A percentile compares a stretch with the other conserved stretches of the same genome.
phyloP scores from a whole-genome alignment of 2,329 filamentous ascomycete species.

The Penicillium glabrum region DNA sequence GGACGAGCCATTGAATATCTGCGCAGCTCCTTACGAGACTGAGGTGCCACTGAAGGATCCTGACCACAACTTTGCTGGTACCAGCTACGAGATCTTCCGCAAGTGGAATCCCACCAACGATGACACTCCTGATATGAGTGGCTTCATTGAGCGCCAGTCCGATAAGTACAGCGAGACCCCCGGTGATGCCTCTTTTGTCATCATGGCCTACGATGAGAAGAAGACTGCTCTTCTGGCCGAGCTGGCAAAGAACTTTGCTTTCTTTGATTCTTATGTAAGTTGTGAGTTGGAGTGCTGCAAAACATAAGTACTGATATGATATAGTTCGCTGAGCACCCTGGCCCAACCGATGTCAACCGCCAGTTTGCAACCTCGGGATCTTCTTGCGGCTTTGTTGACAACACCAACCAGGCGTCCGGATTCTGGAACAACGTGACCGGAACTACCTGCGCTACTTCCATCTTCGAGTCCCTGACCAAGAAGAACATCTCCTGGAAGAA shows the following conservation, averaged over 20 bases:
- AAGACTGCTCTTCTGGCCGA: slow-evolving; percentile 36
- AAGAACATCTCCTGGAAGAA: slow-evolving; percentile 42
- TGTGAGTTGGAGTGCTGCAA: too few species aligned
- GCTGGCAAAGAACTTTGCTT: slow-evolving; percentile 38
- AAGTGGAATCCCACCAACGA: slow-evolving; percentile 37
- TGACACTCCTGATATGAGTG: slow-evolving; percentile 38
- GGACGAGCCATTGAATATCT: slow-evolving; percentile 36
- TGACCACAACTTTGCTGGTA: slow-evolving; percentile 34
- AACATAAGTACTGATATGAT: slow-evolving; percentile 1
- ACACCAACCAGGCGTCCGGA: slow-evolving; percentile 32
- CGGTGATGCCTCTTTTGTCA: slow-evolving; percentile 37
- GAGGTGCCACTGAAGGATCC: slow-evolving; percentile 38
- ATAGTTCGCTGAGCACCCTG: slow-evolving; percentile 39
- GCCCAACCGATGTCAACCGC: slow-evolving; percentile 43
- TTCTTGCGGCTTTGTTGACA: slow-evolving; percentile 34
- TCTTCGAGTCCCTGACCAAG: slow-evolving; percentile 39
- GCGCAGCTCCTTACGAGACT: slow-evolving; percentile 35
- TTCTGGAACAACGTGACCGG: slow-evolving; percentile 37
- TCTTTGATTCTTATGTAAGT: slow-evolving; percentile 38
- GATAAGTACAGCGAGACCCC: slow-evolving; percentile 38
- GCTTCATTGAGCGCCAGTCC: slow-evolving; percentile 41
- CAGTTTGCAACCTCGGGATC: slow-evolving; percentile 42
- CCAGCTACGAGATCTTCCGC: slow-evolving; percentile 39
- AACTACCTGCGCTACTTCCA: slow-evolving; percentile 34
- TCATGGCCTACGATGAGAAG: slow-evolving; percentile 38